Evolutionary conservation across 176 grass and related monocot species (phyloP).

Genomic region (Avena atlantica): DNA sequence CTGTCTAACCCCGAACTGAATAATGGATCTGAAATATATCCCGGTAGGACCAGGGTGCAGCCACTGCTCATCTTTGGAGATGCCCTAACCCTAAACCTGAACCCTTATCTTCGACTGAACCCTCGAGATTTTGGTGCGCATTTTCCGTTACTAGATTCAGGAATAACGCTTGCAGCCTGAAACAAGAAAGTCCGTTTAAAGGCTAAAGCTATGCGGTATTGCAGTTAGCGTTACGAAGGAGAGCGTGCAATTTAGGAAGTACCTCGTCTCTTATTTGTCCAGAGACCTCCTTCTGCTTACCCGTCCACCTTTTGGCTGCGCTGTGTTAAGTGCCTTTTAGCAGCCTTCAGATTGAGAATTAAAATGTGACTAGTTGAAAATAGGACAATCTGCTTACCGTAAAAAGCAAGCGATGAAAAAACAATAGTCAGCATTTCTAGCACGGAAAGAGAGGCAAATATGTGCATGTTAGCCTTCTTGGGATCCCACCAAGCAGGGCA

Average conservation of each 20-base stretch:
- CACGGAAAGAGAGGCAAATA: neutral
- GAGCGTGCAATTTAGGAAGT: slow-evolving; percentile 13
- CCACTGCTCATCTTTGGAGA: too few relatives aligned
- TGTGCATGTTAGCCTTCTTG: neutral
- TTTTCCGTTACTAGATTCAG: too few relatives aligned
- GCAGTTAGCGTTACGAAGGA: neutral
- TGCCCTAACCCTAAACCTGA: too few relatives aligned
- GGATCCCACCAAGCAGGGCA: neutral
- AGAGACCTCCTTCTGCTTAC: slow-evolving; percentile 76
- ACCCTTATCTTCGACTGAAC: too few relatives aligned
- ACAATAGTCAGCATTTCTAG: neutral
- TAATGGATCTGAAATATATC: too few relatives aligned
- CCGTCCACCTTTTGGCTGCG: slow-evolving; percentile 75
- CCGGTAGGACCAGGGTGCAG: too few relatives aligned
- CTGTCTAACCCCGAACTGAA: neutral
- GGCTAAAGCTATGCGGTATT: neutral
- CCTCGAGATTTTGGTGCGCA: too few relatives aligned
- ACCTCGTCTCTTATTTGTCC: slow-evolving; percentile 70
- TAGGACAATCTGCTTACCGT: neutral
- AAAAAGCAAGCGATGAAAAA: neutral
- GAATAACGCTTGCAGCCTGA: too few relatives aligned
- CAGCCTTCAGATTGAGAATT: slow-evolving; percentile 43
- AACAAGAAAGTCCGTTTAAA: neutral
- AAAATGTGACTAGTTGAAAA: neutral
- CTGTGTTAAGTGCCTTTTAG: slow-evolving; percentile 78